A percentile compares a stretch with the other conserved stretches of the same genome.
phyloP scores from a whole-genome alignment of 768 basidiomycete genomes.

The Calvatia gigantea region DNA sequence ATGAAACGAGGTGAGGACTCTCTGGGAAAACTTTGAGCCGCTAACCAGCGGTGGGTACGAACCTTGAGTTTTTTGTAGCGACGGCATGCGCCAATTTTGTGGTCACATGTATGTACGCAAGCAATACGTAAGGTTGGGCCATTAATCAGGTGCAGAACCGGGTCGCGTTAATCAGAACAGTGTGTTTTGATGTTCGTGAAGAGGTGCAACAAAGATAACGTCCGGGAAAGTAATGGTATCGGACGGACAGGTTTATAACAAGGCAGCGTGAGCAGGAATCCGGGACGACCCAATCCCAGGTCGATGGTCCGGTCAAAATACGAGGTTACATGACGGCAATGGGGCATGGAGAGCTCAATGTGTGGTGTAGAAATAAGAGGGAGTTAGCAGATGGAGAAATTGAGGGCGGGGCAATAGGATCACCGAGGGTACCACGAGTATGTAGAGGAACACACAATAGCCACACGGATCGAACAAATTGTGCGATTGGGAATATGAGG shows the following conservation, averaged over 20 bases:
- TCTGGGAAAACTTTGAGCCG: background rate
- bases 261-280: slow-evolving; percentile 7
- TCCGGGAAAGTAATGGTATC: slow-evolving; percentile 13
- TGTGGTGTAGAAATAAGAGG: too few species aligned
- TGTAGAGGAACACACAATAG: too few species aligned
- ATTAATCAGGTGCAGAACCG: too few species aligned
- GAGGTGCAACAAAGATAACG: background rate
- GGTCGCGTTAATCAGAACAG: background rate
- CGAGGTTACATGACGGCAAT: background rate
- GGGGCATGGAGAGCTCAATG: too few species aligned
- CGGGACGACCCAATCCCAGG: background rate
- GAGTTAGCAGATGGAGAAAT: too few species aligned
- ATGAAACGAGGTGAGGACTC: background rate
- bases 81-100: slow-evolving; percentile 79
- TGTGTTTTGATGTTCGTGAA: background rate
- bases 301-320: background rate
- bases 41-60: slow-evolving; percentile 24
- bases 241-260: too few species aligned
- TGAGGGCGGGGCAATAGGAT: too few species aligned
- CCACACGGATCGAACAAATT: too few species aligned
- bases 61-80: slow-evolving; percentile 90
- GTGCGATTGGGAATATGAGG: too few species aligned
- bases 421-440: too few species aligned
- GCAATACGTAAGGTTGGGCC: background rate
- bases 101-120: slow-evolving; percentile 7